A percentile compares a stretch with the other conserved stretches of the same genome.
Evolutionary conservation across 2,329 filamentous ascomycete genomes (phyloP).

Genomic region (Aspergillus fructus): DNA sequence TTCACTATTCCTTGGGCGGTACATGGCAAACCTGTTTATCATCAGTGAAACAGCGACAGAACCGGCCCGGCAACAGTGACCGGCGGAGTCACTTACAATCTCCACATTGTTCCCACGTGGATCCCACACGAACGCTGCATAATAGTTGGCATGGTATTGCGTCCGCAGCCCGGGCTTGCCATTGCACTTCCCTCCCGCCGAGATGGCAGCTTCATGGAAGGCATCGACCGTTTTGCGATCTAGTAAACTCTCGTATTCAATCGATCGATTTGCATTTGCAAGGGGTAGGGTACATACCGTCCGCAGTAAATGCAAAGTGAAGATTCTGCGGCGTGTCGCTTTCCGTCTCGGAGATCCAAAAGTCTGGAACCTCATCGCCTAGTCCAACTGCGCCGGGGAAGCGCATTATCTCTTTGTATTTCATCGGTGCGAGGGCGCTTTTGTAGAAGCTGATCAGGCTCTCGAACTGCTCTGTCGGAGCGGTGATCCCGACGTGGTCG

Average conservation of each 20-base stretch:
- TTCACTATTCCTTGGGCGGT: not conserved
- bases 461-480: slow-evolving; percentile 29
- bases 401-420: slow-evolving; percentile 29
- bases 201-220: slow-evolving; percentile 47
- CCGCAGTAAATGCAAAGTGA: slow-evolving; percentile 27
- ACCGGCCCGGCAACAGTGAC: not conserved
- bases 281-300: slow-evolving; percentile 16
- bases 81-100: slow-evolving; percentile 20
- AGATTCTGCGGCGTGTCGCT: slow-evolving; percentile 7
- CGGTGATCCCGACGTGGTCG: slow-evolving; percentile 28
- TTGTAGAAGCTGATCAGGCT: slow-evolving; percentile 29
- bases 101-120: slow-evolving; percentile 56
- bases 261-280: not conserved
- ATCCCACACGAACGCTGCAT: slow-evolving; percentile 53
- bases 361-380: slow-evolving; percentile 28
- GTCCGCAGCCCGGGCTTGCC: slow-evolving; percentile 48
- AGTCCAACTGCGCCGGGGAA: slow-evolving; percentile 29
- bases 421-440: slow-evolving; percentile 28
- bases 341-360: slow-evolving; percentile 28
- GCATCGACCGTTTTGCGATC: slow-evolving; percentile 45
- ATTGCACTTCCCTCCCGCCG: slow-evolving; percentile 49
- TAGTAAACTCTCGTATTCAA: slow-evolving; percentile 16
- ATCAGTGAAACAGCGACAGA: not conserved
- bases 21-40: slow-evolving; percentile 3
- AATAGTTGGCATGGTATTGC: slow-evolving; percentile 50